Percentiles rank a stretch among this genome's conserved stretches.
Conservation (phyloP, 2,329 filamentous ascomycete genomes). For the Sclerotinia trifoliorum region DNA sequence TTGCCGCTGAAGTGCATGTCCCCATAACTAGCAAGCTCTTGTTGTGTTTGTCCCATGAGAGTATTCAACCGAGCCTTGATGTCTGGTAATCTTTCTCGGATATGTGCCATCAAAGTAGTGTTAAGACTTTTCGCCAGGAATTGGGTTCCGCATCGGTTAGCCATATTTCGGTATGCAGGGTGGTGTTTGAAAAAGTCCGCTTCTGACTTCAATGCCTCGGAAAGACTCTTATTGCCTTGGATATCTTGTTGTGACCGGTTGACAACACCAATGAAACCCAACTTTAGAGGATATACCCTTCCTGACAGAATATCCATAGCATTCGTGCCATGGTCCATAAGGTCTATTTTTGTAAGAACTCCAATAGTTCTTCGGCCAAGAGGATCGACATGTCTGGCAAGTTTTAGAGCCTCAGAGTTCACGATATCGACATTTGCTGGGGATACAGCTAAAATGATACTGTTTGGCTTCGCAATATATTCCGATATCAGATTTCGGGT, state of each 20-base stretch:
- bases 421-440: slow-evolving; percentile 97
- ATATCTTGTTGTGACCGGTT: slow-evolving; percentile 99
- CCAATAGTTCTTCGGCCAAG: slow-evolving; percentile 93
- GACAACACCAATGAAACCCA: slow-evolving; percentile 97
- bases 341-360: slow-evolving; percentile 91
- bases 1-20: slow-evolving; percentile 98
- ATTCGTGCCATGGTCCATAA: slow-evolving; percentile 99
- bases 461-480: slow-evolving; percentile 98
- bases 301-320: slow-evolving; percentile 97
- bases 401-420: slow-evolving; percentile 95
- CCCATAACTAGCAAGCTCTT: slow-evolving; percentile 95
- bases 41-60: slow-evolving; percentile 98
- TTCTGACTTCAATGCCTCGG: slow-evolving; percentile 86
- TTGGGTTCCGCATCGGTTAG: slow-evolving; percentile 87
- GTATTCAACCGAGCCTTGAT: slow-evolving; percentile 98
- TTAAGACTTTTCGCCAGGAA: slow-evolving; percentile 94
- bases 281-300: slow-evolving; percentile 91
- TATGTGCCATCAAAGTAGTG: slow-evolving; percentile 91
- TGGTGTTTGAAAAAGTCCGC: slow-evolving; percentile 96
- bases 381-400: slow-evolving; percentile 94
- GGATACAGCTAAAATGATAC: slow-evolving; percentile 93
- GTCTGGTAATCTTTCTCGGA: slow-evolving; percentile 90
- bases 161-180: slow-evolving; percentile 95
- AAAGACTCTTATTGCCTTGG: slow-evolving; percentile 89
- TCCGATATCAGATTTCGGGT: slow-evolving; percentile 94